A percentile compares a stretch with the other conserved stretches of the same genome.
Evolutionary conservation across 2,329 filamentous ascomycete genomes (phyloP).

Genomic region (Alternaria conjuncta): DNA sequence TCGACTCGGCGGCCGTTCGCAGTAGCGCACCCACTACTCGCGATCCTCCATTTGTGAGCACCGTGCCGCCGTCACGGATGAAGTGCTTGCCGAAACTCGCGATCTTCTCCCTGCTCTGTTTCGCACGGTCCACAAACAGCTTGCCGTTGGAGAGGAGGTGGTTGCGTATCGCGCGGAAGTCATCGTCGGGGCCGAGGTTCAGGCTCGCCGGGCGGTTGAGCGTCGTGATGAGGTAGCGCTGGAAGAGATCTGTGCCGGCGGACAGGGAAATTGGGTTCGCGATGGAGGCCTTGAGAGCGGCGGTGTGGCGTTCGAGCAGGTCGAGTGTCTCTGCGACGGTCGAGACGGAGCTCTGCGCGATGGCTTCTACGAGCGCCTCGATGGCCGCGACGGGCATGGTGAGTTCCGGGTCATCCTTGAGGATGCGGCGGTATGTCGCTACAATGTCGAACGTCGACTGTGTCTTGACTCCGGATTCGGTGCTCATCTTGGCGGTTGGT

Average conservation of each 20-base stretch:
- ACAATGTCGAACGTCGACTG: conserved; percentile 61
- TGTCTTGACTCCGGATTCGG: conserved; percentile 21
- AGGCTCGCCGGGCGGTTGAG: conserved; percentile 59
- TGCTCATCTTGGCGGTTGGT: conserved; percentile 32
- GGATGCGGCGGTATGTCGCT: conserved; percentile 68
- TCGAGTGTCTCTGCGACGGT: conserved; percentile 96
- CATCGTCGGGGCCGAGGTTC: conserved; percentile 59
- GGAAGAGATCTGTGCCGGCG: conserved; percentile 94
- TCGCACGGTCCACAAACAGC: conserved; percentile 85
- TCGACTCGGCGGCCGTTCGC: conserved; percentile 72
- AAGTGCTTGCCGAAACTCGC: conserved; percentile 80
- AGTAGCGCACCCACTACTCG: conserved; percentile 82
- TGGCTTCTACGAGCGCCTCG: conserved; percentile 85
- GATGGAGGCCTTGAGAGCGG: conserved; percentile 76
- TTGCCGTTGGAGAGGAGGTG: conserved; percentile 86
- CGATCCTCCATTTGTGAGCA: conserved; percentile 91
- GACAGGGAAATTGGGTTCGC: conserved; percentile 90
- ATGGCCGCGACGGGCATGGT: conserved; percentile 97
- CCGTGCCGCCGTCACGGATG: conserved; percentile 76
- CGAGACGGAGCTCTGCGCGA: conserved; percentile 77
- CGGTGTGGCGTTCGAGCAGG: conserved; percentile 77
- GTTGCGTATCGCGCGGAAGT: conserved; percentile 82
- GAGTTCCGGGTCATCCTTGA: conserved; percentile 76
- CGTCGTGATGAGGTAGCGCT: conserved; percentile 85
- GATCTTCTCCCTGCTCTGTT: conserved; percentile 83